Base-by-base conservation (phyloP, 345 rosid genomes). In the Moringa oleifera region DNA sequence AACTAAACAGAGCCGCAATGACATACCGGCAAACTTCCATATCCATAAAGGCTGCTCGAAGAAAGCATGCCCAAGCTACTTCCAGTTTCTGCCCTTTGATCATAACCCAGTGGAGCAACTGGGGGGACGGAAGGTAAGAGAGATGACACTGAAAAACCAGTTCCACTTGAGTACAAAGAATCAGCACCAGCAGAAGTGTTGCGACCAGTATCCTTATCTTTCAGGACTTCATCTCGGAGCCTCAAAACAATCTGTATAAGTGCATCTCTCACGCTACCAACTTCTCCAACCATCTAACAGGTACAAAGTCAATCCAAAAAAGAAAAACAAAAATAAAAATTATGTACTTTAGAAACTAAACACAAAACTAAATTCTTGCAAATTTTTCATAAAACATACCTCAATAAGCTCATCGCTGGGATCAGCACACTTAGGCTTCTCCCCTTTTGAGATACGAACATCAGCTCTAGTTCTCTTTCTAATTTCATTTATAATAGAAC, bases 401-500 rank as follows among this genome's bases (percentile, higher is more conserved):
- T 90, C 91, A 72, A 90, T 82, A 51, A 88, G 89, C 79, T 94
- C 99, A 68, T 88, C 93, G 63, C 68, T 76, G 28, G 71, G 64
- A 71, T 89, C 89, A 17, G 95, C 97, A 72, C 77, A 79, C 68
- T 76, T 86, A 2, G 93, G 90, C 63, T 76, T 83, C 66, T 64
- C 74, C 55, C 86, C 89, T 80, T 86, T 94, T 6, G 96, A 83
- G 70, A 94, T 88, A 54, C 85, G 81, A 19, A 94, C 71, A 74
- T 88, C 92, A 0, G 99, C 95, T 55, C 59, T 85, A 12, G 97
- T 94, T 67, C 80, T 85, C 77, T 82, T 88, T 77, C 99, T 75
- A 60, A 90, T 94, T 75, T 94, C 99, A 67, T 84, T 88, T 67
- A 94, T 80, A 62, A 91, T 88, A 31, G 95, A 85, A 53, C 99